Conservation (phyloP, 768 basidiomycete genomes). For the Pleurotus sapidus region DNA sequence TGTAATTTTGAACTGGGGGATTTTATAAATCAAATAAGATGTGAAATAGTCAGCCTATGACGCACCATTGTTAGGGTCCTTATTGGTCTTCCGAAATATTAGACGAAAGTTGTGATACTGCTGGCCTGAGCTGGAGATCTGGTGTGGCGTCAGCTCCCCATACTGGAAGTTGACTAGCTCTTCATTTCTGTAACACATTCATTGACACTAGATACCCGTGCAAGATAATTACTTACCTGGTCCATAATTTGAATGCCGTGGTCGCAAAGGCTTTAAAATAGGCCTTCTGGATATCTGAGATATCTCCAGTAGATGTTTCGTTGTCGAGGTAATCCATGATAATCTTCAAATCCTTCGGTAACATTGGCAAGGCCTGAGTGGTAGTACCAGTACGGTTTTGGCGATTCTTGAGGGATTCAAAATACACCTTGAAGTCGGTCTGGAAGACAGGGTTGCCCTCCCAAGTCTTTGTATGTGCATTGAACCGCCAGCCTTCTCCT, state of each 20-base stretch:
- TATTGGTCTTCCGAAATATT: constrained; percentile 19
- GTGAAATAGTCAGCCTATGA: neutral
- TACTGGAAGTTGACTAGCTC: constrained; percentile 15
- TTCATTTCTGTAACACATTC: constrained; percentile 11
- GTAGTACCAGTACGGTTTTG: constrained; percentile 7
- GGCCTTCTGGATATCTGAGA: constrained; percentile 7
- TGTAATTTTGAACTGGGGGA: constrained; percentile 10
- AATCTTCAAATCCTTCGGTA: constrained; percentile 1
- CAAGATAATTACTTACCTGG: constrained; percentile 8
- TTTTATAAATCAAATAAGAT: neutral
- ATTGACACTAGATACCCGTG: neutral
- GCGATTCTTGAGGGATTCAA: neutral
- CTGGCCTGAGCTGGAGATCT: constrained; percentile 7
- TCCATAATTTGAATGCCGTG: constrained; percentile 15
- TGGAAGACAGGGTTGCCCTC: constrained; percentile 18
- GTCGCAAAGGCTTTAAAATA: constrained; percentile 16
- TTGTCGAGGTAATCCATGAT: constrained; percentile 4
- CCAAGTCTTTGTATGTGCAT: constrained; percentile 10
- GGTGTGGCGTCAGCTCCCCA: constrained; percentile 9
- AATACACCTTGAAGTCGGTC: constrained; percentile 5
- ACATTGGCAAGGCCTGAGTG: constrained; percentile 6
- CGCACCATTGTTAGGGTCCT: constrained; percentile 17
- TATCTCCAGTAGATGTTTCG: neutral
- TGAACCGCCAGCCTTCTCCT: constrained; percentile 15
- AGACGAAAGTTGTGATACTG: constrained; percentile 14